These are phyloP conservation scores for Athelia sp. DNA, from an alignment of 1,284 basidiomycete species.

Conservation along the genomic window DNA sequence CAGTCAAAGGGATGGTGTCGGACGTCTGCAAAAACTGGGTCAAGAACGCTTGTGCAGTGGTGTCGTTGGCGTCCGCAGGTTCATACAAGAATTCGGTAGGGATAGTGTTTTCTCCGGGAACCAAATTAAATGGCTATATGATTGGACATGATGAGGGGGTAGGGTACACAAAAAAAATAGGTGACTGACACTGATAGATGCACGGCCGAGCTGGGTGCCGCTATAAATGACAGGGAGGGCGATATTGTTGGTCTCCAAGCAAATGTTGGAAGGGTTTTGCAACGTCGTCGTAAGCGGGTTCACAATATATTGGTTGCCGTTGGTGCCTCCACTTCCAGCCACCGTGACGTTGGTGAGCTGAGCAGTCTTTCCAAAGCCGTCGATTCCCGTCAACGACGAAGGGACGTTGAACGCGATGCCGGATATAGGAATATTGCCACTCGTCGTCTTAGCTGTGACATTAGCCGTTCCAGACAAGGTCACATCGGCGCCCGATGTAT, in stretches of 20 bases:
- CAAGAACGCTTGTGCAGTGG: conserved; percentile 50
- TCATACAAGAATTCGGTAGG: conserved; percentile 64
- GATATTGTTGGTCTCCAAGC: conserved; percentile 54
- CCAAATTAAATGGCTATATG: conserved; percentile 47
- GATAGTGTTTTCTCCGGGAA: conserved; percentile 53
- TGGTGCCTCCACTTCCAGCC: conserved; percentile 62
- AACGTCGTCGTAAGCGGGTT: conserved; percentile 44
- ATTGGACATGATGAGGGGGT: conserved; percentile 3
- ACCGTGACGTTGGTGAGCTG: too few species aligned
- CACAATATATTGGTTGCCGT: conserved; percentile 47
- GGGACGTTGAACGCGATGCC: conserved; percentile 61
- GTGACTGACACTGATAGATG: conserved; percentile 49
- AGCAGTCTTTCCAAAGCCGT: conserved; percentile 20
- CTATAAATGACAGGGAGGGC: conserved; percentile 58
- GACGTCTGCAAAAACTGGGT: conserved; percentile 40
- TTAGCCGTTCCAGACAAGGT: conserved; percentile 54
- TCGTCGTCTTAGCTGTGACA: conserved; percentile 58
- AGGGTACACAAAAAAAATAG: conserved; percentile 20
- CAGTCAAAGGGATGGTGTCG: conserved; percentile 20
- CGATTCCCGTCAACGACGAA: conserved; percentile 39
- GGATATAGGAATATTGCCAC: conserved; percentile 64
- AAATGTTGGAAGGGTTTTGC: conserved; percentile 66
- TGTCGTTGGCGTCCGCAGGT: conserved; percentile 63
- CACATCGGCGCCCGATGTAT: conserved; percentile 41
- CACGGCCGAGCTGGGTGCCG: conserved; percentile 49